Base-by-base conservation (phyloP, 305 asterid species). In the Ilex paraguariensis region DNA sequence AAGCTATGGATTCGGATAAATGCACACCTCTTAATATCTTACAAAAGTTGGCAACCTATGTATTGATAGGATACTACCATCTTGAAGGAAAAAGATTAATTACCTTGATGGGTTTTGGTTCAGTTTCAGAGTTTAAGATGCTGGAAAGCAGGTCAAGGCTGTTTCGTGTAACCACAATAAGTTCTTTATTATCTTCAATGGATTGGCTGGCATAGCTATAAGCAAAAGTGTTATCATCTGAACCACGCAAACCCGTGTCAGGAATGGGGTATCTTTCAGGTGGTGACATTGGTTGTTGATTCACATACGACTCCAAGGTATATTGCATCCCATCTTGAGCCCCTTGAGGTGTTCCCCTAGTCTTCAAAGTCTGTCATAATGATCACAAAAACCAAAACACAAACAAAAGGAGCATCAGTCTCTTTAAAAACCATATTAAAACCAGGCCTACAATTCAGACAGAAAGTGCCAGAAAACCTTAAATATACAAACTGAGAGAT, bases 131-230 rank as follows among this genome's bases (percentile, higher is more conserved):
- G 73, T 80, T 84, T 77, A 91, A 70, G 77, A 92, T 89, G 82
- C 95, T 87, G 73, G 91, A 85, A 70, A 92, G 83, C 55, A 92
- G 68, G 63, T 92, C 98, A 30, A 89, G 89, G 65, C 87, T 84
- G 78, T 89, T 89, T 53, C 96, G 92, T 64, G 91, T 81, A 55
- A 81, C 80, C 49, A 76, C 77, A 46, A 92, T 93, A 77, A 73
- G 75, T 77, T 89, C 97, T 60, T 79, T 87, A 64, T 85, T 89
- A 74, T 82, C 88, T 79, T 83, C 95, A 54, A 57, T 67, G 10
- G 95, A 78, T 75, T 76, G 91, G 64, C 81, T 70, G 48, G 71
- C 73, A 40, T 76, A 86, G 59, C 69, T 64, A 61, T 63, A 17
- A n/a, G 56, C 28, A 68, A 73, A 78, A 66, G 76, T 42, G 44